Evolutionary conservation across 257 asterid species (phyloP).

Genomic region (Cruciata laevipes): DNA sequence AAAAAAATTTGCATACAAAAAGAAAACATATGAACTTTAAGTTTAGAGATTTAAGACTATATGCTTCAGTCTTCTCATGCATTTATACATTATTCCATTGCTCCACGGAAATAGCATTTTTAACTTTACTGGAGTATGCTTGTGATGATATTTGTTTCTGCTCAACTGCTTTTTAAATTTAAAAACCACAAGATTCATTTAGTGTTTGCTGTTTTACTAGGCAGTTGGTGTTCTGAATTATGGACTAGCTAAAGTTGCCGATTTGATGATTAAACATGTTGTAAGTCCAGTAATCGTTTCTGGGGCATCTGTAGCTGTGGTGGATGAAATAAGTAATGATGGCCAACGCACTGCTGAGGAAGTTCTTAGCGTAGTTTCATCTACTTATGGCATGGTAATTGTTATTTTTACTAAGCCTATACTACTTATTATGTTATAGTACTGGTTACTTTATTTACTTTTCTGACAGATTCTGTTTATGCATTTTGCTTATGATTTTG

Average conservation of each 20-base stretch:
- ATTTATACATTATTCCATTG: background rate
- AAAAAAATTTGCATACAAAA: background rate
- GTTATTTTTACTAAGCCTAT: background rate
- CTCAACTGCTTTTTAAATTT: constrained; percentile 2
- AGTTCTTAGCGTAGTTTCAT: constrained; percentile 54
- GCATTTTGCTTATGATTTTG: background rate
- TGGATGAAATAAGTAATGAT: constrained; percentile 37
- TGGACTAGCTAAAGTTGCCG: constrained; percentile 87
- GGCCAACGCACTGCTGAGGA: constrained; percentile 32
- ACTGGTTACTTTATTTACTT: background rate
- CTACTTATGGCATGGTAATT: constrained; percentile 45
- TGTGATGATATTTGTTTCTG: background rate
- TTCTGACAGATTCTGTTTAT: background rate
- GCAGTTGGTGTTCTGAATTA: constrained; percentile 64
- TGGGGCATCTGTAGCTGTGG: constrained; percentile 36
- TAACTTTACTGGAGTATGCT: background rate
- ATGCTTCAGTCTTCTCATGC: background rate
- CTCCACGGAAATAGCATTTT: background rate
- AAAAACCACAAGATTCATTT: constrained; percentile 4
- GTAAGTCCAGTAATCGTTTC: constrained; percentile 48
- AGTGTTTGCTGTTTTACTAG: constrained; percentile 37
- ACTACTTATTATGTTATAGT: background rate
- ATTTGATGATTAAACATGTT: constrained; percentile 55
- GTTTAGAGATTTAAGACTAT: background rate
- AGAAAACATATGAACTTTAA: background rate